These are phyloP conservation scores for Rhipidocladum racemiflorum DNA, from an alignment of 176 grass and related monocot species.

Conservation along the genomic window DNA sequence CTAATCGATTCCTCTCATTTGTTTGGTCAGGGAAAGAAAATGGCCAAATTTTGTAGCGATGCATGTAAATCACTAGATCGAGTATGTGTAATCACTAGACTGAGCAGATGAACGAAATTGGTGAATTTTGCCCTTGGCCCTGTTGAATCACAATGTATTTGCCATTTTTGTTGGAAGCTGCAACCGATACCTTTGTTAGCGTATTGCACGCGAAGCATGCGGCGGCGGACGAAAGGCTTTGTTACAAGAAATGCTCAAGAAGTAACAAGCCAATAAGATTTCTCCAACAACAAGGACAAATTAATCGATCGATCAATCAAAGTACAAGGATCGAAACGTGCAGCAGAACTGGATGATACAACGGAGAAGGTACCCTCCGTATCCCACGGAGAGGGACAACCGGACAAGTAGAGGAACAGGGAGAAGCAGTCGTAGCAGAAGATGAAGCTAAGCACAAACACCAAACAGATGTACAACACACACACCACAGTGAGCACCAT, in stretches of 20 bases:
- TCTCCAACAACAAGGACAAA: neutral
- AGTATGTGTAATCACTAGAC: neutral
- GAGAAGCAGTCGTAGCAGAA: neutral
- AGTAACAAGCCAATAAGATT: neutral
- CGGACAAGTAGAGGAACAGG: neutral
- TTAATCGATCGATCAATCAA: neutral
- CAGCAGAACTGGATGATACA: slow-evolving; percentile 15
- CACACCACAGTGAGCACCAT: slow-evolving; percentile 16
- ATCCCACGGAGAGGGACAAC: neutral
- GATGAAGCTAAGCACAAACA: neutral
- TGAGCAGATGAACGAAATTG: neutral
- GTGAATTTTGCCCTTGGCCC: no score
- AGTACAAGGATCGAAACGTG: slow-evolving; percentile 20
- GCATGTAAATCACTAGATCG: neutral
- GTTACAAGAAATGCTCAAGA: neutral
- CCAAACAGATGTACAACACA: neutral
- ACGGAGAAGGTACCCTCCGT: neutral
- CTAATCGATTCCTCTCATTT: neutral
- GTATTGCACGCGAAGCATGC: neutral
- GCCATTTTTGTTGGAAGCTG: neutral
- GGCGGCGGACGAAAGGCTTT: neutral
- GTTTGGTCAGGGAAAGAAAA: neutral
- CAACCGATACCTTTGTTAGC: neutral
- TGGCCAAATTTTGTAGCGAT: neutral
- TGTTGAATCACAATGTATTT: neutral